These are phyloP conservation scores for Penicillium lividum DNA, from an alignment of 495 filamentous ascomycete species.

Conservation along the genomic window DNA sequence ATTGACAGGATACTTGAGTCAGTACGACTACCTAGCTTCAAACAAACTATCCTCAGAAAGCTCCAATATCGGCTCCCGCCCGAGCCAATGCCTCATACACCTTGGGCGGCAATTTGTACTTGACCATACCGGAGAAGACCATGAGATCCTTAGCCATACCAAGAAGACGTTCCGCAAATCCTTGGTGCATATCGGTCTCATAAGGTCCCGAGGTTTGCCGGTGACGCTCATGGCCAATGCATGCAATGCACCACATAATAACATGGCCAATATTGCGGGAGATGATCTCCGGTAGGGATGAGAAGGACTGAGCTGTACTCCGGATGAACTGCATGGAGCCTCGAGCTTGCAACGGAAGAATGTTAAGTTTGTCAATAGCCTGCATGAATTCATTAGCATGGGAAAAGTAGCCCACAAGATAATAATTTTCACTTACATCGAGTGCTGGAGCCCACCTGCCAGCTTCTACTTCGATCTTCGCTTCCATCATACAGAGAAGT, in stretches of 20 bases:
- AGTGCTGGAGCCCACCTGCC: slow-evolving; percentile 75
- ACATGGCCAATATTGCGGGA: slow-evolving; percentile 84
- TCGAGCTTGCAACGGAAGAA: slow-evolving; percentile 72
- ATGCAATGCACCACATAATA: slow-evolving; percentile 88
- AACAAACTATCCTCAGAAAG: slow-evolving; percentile 37
- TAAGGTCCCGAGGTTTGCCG: slow-evolving; percentile 63
- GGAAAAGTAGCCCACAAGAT: slow-evolving; percentile 10
- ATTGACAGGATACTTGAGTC: not conserved
- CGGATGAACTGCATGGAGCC: slow-evolving; percentile 76
- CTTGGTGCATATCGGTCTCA: slow-evolving; percentile 70
- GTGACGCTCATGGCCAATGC: slow-evolving; percentile 74
- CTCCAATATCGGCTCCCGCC: slow-evolving; percentile 69
- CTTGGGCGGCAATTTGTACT: slow-evolving; percentile 75
- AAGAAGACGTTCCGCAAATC: slow-evolving; percentile 68
- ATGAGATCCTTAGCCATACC: slow-evolving; percentile 83
- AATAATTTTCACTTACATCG: slow-evolving; percentile 62
- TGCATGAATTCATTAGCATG: slow-evolving; percentile 32
- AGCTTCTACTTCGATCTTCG: slow-evolving; percentile 68
- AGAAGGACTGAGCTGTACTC: slow-evolving; percentile 71
- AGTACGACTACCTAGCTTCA: not conserved
- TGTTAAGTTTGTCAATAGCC: slow-evolving; percentile 69
- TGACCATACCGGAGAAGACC: slow-evolving; percentile 91
- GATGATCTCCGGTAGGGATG: slow-evolving; percentile 70
- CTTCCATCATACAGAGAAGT: slow-evolving; percentile 75
- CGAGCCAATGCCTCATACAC: slow-evolving; percentile 81